These are phyloP conservation scores for Agrocybe pediades DNA, from an alignment of 768 basidiomycete species.

Conservation along the genomic window DNA sequence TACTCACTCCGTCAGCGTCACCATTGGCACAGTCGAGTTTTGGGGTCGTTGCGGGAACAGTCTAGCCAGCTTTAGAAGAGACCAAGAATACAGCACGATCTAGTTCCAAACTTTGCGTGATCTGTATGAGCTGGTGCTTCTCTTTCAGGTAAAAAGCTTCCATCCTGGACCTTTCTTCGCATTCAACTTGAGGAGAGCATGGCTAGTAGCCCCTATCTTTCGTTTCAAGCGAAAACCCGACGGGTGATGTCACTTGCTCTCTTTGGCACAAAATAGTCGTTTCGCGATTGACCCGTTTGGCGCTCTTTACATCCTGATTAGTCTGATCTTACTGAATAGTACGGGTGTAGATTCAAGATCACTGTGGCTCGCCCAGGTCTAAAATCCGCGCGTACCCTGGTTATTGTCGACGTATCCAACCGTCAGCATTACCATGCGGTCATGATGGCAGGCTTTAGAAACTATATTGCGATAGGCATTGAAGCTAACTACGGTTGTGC, in stretches of 20 bases:
- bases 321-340: neutral
- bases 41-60: neutral
- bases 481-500: neutral
- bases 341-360: neutral
- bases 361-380: neutral
- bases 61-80: neutral
- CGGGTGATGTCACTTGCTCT: neutral
- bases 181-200: neutral
- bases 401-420: neutral
- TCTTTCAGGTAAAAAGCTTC: neutral
- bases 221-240: neutral
- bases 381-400: neutral
- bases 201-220: neutral
- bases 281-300: neutral
- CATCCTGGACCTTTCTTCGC: neutral
- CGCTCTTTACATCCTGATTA: neutral
- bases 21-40: neutral
- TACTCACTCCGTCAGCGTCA: neutral
- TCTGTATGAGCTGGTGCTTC: neutral
- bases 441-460: neutral
- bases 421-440: constrained; percentile 1
- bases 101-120: neutral
- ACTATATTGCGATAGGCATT: neutral
- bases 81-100: neutral
- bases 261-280: neutral